A percentile compares a stretch with the other conserved stretches of the same genome.
Conservation (phyloP, 495 filamentous ascomycete genomes). For the Xylaria longipes region DNA sequence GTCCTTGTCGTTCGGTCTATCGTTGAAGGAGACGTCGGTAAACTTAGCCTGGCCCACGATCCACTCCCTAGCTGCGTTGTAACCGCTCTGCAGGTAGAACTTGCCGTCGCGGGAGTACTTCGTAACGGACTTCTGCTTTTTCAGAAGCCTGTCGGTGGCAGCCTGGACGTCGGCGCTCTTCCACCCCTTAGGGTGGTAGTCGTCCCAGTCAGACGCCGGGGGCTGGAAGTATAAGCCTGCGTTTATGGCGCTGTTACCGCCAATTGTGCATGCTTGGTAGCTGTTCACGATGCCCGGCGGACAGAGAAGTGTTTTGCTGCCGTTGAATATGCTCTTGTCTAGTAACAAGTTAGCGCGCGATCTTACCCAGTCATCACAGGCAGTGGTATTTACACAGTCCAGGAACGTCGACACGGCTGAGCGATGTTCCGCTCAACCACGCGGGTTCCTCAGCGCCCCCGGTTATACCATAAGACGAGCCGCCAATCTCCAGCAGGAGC, state of each 20-base stretch:
- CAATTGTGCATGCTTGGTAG: conserved; percentile 64
- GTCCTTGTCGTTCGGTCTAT: conserved; percentile 60
- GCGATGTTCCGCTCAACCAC: conserved; percentile 60
- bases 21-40: conserved; percentile 57
- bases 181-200: conserved; percentile 66
- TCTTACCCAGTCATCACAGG: neutral
- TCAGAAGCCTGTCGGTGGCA: conserved; percentile 57
- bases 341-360: neutral
- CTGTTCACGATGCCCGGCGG: conserved; percentile 48
- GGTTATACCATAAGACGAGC: conserved; percentile 42
- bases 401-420: conserved; percentile 66
- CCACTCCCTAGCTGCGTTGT: conserved; percentile 57
- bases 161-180: conserved; percentile 59
- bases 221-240: conserved; percentile 57
- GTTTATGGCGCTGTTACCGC: conserved; percentile 58
- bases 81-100: conserved; percentile 62
- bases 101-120: conserved; percentile 60
- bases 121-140: conserved; percentile 60
- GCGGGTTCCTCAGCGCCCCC: conserved; percentile 48
- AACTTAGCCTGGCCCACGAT: conserved; percentile 57
- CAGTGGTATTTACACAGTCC: conserved; percentile 48
- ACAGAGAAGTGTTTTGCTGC: conserved; percentile 44
- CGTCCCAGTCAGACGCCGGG: conserved; percentile 61
- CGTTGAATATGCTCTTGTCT: conserved; percentile 56
- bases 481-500: conserved; percentile 41